Base-by-base conservation (phyloP, 805 yeast genomes). In the Monosporozyma aerobia region DNA sequence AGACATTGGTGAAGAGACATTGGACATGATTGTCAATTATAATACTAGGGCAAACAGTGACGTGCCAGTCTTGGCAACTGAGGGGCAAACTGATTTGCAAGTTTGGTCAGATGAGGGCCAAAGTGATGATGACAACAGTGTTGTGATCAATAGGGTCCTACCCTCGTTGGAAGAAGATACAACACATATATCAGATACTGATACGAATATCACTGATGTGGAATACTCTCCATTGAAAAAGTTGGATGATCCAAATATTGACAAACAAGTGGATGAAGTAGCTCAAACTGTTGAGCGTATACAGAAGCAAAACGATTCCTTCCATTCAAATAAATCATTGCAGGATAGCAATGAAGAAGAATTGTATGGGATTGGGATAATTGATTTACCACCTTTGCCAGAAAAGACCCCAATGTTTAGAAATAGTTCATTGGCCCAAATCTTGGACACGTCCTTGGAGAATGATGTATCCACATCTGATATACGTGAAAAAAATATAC, bases 1-100 rank as follows among this genome's bases (percentile, higher is more conserved):
- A 19, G 69, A 65, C 13, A 61, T 65, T 13, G 69, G 68, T 5
- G 68, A 64, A 29, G 69, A 65, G 8, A 67, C 69, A 0, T 64
- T 67, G 69, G 69, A 64, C 9, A 58, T 60, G 62, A 53, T 65
- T 22, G 65, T 64, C 1, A 54, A 53, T 8, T 59, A 63, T 48
- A 64, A 67, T 49, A 67, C 69, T 2, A 51, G 41, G 9, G 54
- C 33, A 13, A 55, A 50, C n/a, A 45, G 25, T 29, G 45, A 43
- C 14, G 8, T 10, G 25, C 29, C 22, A 22, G 43, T 22, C 11
- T 16, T 14, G 11, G 49, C 29, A 27, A 27, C 33, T 14, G 11
- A 11, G 30, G 19, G 19, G 19, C 19, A 19, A 19, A 19, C 19
- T 19, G 19, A 19, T 19, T 19, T 19, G 19, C 19, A 19, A 19